Evolutionary conservation across 2,329 filamentous ascomycete genomes (phyloP).

Genomic region (Mycosphaerella sp.): DNA sequence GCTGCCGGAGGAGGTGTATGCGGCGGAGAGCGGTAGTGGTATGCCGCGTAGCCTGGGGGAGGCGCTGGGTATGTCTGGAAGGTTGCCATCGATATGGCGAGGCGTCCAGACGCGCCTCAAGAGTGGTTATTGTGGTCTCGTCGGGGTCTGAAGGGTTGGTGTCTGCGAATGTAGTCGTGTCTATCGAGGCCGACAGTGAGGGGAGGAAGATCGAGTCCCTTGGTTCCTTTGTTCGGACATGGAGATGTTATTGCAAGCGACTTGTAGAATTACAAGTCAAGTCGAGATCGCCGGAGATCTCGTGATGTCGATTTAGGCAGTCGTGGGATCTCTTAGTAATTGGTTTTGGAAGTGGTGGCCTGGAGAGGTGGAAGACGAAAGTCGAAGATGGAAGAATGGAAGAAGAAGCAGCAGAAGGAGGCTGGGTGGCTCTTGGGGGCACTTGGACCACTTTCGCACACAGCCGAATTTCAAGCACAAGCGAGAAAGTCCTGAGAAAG

Average conservation of each 20-base stretch:
- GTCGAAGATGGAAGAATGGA: conserved; percentile 4
- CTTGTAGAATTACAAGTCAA: conserved; percentile 11
- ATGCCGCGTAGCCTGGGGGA: conserved; percentile 44
- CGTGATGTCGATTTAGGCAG: conserved; percentile 6
- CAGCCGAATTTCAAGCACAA: conserved; percentile 1
- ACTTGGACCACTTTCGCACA: conserved; percentile 1
- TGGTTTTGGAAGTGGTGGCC: conserved; percentile 3
- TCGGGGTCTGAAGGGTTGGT: conserved; percentile 1
- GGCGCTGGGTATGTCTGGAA: conserved; percentile 37
- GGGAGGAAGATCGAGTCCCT: conserved; percentile 23
- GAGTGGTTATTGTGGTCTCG: conserved; percentile 16
- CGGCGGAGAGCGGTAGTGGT: conserved; percentile 45
- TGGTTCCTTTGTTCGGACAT: conserved; percentile 28
- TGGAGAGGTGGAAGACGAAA: neutral
- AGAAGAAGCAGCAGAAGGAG: neutral
- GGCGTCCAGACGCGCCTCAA: conserved; percentile 34
- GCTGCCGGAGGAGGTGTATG: conserved; percentile 43
- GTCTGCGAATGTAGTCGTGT: neutral
- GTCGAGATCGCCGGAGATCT: conserved; percentile 13
- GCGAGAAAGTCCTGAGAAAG: neutral
- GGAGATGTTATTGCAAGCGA: conserved; percentile 18
- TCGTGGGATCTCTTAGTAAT: conserved; percentile 9
- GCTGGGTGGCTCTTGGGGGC: conserved; percentile 3
- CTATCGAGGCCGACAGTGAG: conserved; percentile 29
- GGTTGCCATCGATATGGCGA: conserved; percentile 29